Percentiles rank a stretch among this genome's conserved stretches.
Conservation (phyloP, 2,329 filamentous ascomycete species). For the Paracoccidioides lutzii region DNA sequence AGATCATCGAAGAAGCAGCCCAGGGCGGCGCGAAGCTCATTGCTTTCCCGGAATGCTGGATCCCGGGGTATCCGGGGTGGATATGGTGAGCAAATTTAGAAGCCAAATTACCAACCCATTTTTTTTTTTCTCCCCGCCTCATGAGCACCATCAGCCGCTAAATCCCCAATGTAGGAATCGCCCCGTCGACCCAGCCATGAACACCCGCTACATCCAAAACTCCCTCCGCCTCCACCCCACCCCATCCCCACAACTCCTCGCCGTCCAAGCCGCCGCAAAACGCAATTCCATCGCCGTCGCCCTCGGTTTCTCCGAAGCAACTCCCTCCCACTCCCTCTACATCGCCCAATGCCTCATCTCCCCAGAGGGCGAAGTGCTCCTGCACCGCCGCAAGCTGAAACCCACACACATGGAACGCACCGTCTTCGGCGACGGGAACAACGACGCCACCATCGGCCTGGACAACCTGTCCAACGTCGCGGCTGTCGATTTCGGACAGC, state of each 20-base stretch:
- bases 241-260: constrained; percentile 26
- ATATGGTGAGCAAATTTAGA: constrained; percentile 30
- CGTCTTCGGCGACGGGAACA: constrained; percentile 37
- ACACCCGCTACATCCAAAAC: constrained; percentile 23
- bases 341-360: constrained; percentile 37
- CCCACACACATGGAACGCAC: constrained; percentile 42
- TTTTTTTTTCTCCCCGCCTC: no score
- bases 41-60: constrained; percentile 43
- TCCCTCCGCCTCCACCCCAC: constrained; percentile 19
- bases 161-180: constrained; percentile 16
- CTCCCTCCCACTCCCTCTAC: constrained; percentile 27
- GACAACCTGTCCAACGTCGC: constrained; percentile 29
- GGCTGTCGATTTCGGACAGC: constrained; percentile 25
- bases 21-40: constrained; percentile 42
- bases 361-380: constrained; percentile 27
- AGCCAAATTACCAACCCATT: no score
- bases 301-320: constrained; percentile 34
- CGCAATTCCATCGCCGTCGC: constrained; percentile 30
- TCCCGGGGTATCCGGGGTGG: constrained; percentile 43
- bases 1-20: constrained; percentile 44
- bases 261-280: constrained; percentile 18
- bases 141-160: no score
- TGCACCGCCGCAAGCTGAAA: constrained; percentile 39
- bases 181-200: constrained; percentile 19
- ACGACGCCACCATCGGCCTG: constrained; percentile 9